Conservation (phyloP, 2,329 filamentous ascomycete genomes). For the Fusarium nelsonii region DNA sequence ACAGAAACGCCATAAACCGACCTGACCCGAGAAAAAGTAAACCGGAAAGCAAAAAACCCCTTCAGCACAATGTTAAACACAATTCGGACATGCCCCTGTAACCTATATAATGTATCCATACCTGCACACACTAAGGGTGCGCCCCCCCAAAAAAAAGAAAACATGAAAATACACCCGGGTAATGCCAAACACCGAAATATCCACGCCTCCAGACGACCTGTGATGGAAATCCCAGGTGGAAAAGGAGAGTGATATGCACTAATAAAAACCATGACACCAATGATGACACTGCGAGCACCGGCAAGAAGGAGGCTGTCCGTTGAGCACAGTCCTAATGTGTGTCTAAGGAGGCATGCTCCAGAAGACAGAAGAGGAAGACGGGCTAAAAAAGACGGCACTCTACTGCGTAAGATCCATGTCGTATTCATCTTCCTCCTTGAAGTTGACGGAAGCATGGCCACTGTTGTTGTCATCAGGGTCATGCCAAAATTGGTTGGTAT, state of each 20-base stretch:
- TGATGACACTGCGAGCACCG: conserved; percentile 42
- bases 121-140: conserved; percentile 34
- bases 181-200: conserved; percentile 40
- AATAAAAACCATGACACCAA: conserved; percentile 16
- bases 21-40: conserved; percentile 29
- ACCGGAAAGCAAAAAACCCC: conserved; percentile 17
- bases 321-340: not conserved
- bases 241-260: conserved; percentile 34
- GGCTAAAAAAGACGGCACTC: conserved; percentile 8
- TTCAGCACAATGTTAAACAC: conserved; percentile 34
- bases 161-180: conserved; percentile 17
- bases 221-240: conserved; percentile 10
- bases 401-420: conserved; percentile 77
- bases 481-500: conserved; percentile 71
- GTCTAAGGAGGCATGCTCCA: conserved; percentile 1
- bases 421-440: conserved; percentile 96
- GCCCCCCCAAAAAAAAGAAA: conserved; percentile 13
- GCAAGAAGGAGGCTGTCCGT: conserved; percentile 10
- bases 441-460: conserved; percentile 74
- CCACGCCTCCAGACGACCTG: conserved; percentile 19
- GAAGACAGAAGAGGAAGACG: conserved; percentile 8
- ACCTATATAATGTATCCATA: conserved; percentile 44
- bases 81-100: conserved; percentile 41
- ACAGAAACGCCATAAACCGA: conserved; percentile 33
- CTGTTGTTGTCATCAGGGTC: conserved; percentile 79